These are phyloP conservation scores for Starmerella roubikii DNA, from an alignment of 805 yeast genomes.

Conservation along the genomic window DNA sequence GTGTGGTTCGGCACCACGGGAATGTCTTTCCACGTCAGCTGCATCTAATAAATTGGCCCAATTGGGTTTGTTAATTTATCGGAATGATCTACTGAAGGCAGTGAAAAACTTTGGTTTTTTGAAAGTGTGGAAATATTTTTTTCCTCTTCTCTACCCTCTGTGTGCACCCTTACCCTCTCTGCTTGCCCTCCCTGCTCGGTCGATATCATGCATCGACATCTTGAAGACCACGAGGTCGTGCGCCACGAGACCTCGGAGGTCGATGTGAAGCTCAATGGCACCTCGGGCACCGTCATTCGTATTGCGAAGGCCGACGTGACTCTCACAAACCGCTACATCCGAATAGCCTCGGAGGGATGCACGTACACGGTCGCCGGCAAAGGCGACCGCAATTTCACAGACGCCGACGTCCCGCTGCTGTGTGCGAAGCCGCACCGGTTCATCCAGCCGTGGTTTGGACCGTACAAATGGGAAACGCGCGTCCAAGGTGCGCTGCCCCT, in stretches of 20 bases:
- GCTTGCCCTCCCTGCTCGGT: slow-evolving; percentile 2
- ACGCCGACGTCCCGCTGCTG: slow-evolving; percentile 18
- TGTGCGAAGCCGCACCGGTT: slow-evolving; percentile 15
- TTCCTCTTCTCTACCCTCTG: no score
- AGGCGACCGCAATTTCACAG: slow-evolving; percentile 23
- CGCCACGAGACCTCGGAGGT: slow-evolving; percentile 5
- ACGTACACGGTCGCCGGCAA: slow-evolving; percentile 21
- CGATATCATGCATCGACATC: no score
- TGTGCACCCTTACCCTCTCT: background rate
- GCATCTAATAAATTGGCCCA: slow-evolving; percentile 41
- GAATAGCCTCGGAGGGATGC: slow-evolving; percentile 4
- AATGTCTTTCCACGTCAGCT: slow-evolving; percentile 95
- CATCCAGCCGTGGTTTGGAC: slow-evolving; percentile 29
- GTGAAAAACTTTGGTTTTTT: background rate
- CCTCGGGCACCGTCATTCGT: slow-evolving; percentile 7
- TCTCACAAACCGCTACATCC: slow-evolving; percentile 18
- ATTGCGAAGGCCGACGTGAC: slow-evolving; percentile 5
- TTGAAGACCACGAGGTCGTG: slow-evolving; percentile 6
- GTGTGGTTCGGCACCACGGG: slow-evolving; percentile 86
- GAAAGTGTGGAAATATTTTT: slow-evolving; percentile 2
- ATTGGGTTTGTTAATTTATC: background rate
- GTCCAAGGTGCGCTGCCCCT: slow-evolving; percentile 8
- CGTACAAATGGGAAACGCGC: slow-evolving; percentile 24
- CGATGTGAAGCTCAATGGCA: slow-evolving; percentile 2
- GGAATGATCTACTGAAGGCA: no score